Evolutionary conservation across 1,284 basidiomycete species (phyloP).

Genomic region (Moniliella sp.): DNA sequence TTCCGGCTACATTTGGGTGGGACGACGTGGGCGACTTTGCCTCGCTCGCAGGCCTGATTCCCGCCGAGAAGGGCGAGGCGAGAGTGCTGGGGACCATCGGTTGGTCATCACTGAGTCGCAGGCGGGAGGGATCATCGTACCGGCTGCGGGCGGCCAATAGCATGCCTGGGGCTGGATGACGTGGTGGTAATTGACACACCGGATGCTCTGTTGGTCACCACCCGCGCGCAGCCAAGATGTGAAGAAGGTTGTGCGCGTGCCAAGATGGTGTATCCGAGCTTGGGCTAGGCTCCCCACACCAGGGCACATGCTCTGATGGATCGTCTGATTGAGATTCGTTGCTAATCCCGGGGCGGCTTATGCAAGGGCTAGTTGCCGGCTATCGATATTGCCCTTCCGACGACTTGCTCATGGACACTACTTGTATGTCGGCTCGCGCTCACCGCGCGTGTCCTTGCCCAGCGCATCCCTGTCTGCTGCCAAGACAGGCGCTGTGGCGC

Average conservation of each 20-base stretch:
- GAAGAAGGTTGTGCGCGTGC: slow-evolving; percentile 29
- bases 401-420: too few relatives aligned
- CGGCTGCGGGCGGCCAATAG: slow-evolving; percentile 24
- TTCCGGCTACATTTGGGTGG: slow-evolving; percentile 33
- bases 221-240: slow-evolving; percentile 29
- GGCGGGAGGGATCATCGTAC: slow-evolving; percentile 29
- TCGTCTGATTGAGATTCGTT: too few relatives aligned
- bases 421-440: too few relatives aligned
- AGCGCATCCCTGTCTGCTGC: too few relatives aligned
- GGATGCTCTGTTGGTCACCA: slow-evolving; percentile 29
- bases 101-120: slow-evolving; percentile 28
- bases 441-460: too few relatives aligned
- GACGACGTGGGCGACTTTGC: slow-evolving; percentile 33
- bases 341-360: too few relatives aligned
- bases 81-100: slow-evolving; percentile 24
- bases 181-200: slow-evolving; percentile 30
- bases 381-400: too few relatives aligned
- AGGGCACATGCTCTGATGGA: too few relatives aligned
- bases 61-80: slow-evolving; percentile 29
- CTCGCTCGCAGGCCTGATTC: slow-evolving; percentile 24
- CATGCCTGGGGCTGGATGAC: slow-evolving; percentile 31
- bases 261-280: slow-evolving; percentile 23
- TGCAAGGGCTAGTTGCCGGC: too few relatives aligned
- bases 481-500: too few relatives aligned
- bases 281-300: too few relatives aligned